Conservation (phyloP, 805 yeast species). For the Candida glaebosa region DNA sequence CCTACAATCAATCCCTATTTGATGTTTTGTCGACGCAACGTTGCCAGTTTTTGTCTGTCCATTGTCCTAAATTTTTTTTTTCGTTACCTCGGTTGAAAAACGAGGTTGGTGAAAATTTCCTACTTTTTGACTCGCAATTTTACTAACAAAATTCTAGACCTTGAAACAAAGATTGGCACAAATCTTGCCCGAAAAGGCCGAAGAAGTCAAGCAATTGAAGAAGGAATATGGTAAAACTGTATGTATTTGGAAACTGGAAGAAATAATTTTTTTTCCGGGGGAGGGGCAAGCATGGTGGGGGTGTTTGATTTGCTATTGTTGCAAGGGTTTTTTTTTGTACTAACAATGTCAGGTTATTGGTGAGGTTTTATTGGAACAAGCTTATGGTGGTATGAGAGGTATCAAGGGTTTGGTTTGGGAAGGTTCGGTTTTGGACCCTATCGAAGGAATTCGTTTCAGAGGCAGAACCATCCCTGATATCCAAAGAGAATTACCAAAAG, state of each 20-base stretch:
- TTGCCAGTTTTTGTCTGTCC: not conserved
- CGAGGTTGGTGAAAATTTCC: not conserved
- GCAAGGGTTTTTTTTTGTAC: slow-evolving; percentile 7
- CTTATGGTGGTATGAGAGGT: slow-evolving; percentile 79
- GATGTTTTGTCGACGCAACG: not conserved
- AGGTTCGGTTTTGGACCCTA: slow-evolving; percentile 72
- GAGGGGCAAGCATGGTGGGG: slow-evolving; percentile 6
- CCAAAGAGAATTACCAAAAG: slow-evolving; percentile 62
- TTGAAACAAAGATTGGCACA: slow-evolving; percentile 94
- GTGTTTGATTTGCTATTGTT: too few relatives aligned
- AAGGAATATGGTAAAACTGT: slow-evolving; percentile 84
- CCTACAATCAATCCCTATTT: too few relatives aligned
- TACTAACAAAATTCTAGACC: slow-evolving; percentile 45
- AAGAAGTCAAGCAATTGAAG: slow-evolving; percentile 85
- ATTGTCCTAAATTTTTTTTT: not conserved
- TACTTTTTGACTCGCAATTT: not conserved
- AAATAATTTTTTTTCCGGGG: slow-evolving; percentile 6
- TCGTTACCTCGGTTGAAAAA: not conserved
- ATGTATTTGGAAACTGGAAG: slow-evolving; percentile 24
- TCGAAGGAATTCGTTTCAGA: slow-evolving; percentile 75
- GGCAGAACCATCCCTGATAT: slow-evolving; percentile 73
- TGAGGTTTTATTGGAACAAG: slow-evolving; percentile 43
- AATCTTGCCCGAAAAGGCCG: slow-evolving; percentile 86
- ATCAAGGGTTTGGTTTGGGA: slow-evolving; percentile 75
- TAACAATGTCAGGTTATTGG: slow-evolving; percentile 35